These are phyloP conservation scores for Luvunga scandens DNA, from an alignment of 345 rosid genomes.

Conservation along the genomic window DNA sequence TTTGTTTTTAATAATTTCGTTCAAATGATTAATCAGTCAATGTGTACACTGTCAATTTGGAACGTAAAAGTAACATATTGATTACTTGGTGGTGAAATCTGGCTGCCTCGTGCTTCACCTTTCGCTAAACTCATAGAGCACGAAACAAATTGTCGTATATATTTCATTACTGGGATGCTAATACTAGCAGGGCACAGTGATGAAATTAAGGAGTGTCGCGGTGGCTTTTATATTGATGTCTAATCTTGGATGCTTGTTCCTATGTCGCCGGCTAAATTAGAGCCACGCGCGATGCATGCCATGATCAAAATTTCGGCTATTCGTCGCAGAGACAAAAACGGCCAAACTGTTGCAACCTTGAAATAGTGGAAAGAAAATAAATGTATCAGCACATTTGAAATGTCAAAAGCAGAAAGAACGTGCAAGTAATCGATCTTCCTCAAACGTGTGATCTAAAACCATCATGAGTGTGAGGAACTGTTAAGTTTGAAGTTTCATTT, in stretches of 20 bases:
- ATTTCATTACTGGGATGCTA: no score
- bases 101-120: no score
- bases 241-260: background rate
- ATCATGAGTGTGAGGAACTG: no score
- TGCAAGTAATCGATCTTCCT: background rate
- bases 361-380: background rate
- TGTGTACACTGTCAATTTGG: background rate
- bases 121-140: background rate
- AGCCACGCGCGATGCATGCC: background rate
- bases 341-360: background rate
- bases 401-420: background rate
- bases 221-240: no score
- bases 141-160: no score
- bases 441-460: background rate
- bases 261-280: background rate
- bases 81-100: background rate
- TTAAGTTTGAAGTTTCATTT: background rate
- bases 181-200: no score
- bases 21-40: conserved; percentile 16
- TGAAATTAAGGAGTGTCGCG: no score
- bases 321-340: background rate
- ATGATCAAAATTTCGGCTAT: background rate
- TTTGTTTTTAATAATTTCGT: conserved; percentile 14
- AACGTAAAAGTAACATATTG: background rate
- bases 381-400: background rate